A percentile compares a stretch with the other conserved stretches of the same genome.
Conservation (phyloP, 2,329 filamentous ascomycete species). For the Cercospora janseana region DNA sequence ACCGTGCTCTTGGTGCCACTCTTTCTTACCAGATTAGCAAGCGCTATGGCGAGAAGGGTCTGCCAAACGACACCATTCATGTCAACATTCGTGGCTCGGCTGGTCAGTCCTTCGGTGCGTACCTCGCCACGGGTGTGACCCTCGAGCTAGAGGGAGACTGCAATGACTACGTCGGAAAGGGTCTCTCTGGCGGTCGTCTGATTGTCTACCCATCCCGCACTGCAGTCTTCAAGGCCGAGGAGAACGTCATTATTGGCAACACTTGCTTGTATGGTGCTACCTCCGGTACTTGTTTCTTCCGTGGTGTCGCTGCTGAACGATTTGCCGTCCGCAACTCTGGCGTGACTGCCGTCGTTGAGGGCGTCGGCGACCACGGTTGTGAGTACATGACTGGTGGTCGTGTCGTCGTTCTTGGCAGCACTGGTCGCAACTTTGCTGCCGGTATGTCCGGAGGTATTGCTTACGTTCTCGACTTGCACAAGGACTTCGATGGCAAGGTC, state of each 20-base stretch:
- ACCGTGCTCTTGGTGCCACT: conserved; percentile 88
- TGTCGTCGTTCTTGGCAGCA: conserved; percentile 79
- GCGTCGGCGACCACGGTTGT: conserved; percentile 91
- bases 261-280: conserved; percentile 95
- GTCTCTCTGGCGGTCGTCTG: conserved; percentile 84
- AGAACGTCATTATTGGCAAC: conserved; percentile 92
- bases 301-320: conserved; percentile 90
- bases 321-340: conserved; percentile 97
- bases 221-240: conserved; percentile 91
- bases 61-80: conserved; percentile 91
- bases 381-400: conserved; percentile 99
- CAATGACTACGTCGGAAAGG: conserved; percentile 97
- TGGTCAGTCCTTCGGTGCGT: conserved; percentile 94
- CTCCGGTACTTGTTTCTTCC: conserved; percentile 89
- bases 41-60: conserved; percentile 81
- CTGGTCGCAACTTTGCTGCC: conserved; percentile 93
- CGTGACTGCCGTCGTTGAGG: conserved; percentile 92
- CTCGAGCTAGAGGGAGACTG: conserved; percentile 92
- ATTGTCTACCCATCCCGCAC: conserved; percentile 90
- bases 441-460: conserved; percentile 99
- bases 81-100: conserved; percentile 95
- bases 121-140: conserved; percentile 87
- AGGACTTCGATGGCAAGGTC: conserved; percentile 88
- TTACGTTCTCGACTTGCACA: conserved; percentile 85
- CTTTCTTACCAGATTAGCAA: conserved; percentile 95